Base-by-base conservation (phyloP, 202 grass and related monocot genomes). In the Panicum hallii region DNA sequence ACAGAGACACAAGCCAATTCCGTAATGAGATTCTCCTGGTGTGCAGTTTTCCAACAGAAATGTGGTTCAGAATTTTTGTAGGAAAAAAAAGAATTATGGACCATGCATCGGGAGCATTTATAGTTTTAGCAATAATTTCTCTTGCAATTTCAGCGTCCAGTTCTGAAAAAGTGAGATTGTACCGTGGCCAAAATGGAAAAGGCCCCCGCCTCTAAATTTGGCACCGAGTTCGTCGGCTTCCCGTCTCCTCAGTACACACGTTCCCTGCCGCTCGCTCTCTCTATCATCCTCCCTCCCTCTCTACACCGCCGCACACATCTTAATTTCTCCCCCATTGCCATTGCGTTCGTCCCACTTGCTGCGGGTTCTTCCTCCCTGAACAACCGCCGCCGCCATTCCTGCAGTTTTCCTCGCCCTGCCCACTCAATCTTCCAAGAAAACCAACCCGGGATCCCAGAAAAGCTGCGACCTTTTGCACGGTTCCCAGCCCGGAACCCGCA, bases 121-220 rank as follows among this genome's bases (percentile, higher is more conserved):
- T 38, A 38, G 3, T 38, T 14, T 13, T 62, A 5, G 5, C 3
- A 61, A 5, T 9, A 12, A 28, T 13, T 30, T 14, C 1, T 15
- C 10, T 2, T 9, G 12, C 53, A 4, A 16, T 0, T 28, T 30
- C 3, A 32, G 66, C 30, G 13, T 6, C 2, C 28, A 5, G 3
- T 0, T 28, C 14, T 5, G 11, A 2, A 60, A 77, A 63, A 72
- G 16, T 5, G 1, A 0, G 11, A 7, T 20, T 6, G 9, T 16
- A 6, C 1, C 6, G 70, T 20, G 70, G 77, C 38, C 40, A 64
- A 80, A 49, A 3, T 20, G 13, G 28, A 77, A 87, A 88, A 81
- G 28, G 11, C 30, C 32, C 19, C 20, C 43, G 4, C 47, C 56
- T 87, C 89, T 90, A 90, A 81, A 90, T 84, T 87, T 90, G 81